These are phyloP conservation scores for Ormosia semicastrata DNA, from an alignment of 306 rosid genomes.

Conservation along the genomic window DNA sequence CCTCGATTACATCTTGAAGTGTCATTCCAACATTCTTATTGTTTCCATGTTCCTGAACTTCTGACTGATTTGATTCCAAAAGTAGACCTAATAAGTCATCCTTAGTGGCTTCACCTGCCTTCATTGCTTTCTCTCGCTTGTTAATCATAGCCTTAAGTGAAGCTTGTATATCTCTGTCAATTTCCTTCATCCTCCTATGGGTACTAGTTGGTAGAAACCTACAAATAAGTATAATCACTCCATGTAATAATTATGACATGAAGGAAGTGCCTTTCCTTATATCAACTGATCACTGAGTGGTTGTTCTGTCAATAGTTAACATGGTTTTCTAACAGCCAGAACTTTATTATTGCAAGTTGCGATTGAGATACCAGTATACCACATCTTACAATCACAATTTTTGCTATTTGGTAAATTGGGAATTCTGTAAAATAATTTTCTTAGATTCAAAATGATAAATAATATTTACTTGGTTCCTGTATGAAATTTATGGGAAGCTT, in stretches of 20 bases:
- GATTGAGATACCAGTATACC: neutral
- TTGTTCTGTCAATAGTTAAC: neutral
- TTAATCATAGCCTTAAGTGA: slow-evolving; percentile 11
- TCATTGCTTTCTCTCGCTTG: slow-evolving; percentile 10
- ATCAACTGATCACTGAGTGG: neutral
- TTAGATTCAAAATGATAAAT: too few relatives aligned
- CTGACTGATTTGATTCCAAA: slow-evolving; percentile 26
- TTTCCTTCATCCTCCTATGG: slow-evolving; percentile 11
- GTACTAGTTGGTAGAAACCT: slow-evolving; percentile 35
- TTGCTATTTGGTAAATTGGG: too few relatives aligned
- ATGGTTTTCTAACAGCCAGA: neutral
- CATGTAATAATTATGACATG: neutral
- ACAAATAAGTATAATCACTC: neutral
- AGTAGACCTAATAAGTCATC: neutral
- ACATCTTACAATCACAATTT: too few relatives aligned
- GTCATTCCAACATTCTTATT: slow-evolving; percentile 29
- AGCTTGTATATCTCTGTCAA: neutral
- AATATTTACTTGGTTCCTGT: too few relatives aligned
- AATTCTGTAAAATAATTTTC: too few relatives aligned
- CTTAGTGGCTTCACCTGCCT: slow-evolving; percentile 8
- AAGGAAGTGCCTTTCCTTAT: neutral
- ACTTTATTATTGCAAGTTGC: neutral
- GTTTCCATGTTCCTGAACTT: slow-evolving; percentile 21
- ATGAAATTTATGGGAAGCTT: too few relatives aligned
- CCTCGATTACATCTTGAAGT: slow-evolving; percentile 26